A percentile compares a stretch with the other conserved stretches of the same genome.
phyloP scores from a whole-genome alignment of 345 rosid species.

The Reutealis trisperma region DNA sequence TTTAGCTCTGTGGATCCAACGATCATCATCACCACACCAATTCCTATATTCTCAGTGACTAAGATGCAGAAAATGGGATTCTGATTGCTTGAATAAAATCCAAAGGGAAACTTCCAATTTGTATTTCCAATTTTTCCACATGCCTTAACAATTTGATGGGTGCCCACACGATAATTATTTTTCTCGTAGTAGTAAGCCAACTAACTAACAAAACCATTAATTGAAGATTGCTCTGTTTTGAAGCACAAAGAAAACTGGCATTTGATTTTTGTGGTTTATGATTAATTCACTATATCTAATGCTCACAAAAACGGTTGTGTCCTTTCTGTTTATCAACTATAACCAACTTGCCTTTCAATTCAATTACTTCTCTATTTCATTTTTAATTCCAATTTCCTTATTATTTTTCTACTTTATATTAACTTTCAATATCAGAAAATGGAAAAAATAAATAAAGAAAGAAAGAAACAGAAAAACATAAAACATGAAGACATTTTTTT shows the following conservation, averaged over 20 bases:
- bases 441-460: background rate
- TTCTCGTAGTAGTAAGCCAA: background rate
- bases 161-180: background rate
- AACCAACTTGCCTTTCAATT: background rate
- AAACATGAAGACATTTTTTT: background rate
- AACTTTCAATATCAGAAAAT: background rate
- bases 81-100: background rate
- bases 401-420: background rate
- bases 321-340: background rate
- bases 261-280: background rate
- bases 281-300: background rate
- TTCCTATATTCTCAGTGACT: background rate
- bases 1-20: no score
- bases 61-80: background rate
- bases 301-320: conserved; percentile 8
- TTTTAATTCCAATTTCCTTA: background rate
- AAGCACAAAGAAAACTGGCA: background rate
- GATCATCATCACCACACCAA: no score
- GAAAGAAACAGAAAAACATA: no score
- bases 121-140: background rate
- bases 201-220: background rate
- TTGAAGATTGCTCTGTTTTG: background rate
- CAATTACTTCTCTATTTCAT: background rate
- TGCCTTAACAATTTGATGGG: background rate
- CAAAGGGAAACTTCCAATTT: conserved; percentile 1